These are phyloP conservation scores for Volvox reticuliferus DNA, from an alignment of 139 green algal species.

Conservation along the genomic window DNA sequence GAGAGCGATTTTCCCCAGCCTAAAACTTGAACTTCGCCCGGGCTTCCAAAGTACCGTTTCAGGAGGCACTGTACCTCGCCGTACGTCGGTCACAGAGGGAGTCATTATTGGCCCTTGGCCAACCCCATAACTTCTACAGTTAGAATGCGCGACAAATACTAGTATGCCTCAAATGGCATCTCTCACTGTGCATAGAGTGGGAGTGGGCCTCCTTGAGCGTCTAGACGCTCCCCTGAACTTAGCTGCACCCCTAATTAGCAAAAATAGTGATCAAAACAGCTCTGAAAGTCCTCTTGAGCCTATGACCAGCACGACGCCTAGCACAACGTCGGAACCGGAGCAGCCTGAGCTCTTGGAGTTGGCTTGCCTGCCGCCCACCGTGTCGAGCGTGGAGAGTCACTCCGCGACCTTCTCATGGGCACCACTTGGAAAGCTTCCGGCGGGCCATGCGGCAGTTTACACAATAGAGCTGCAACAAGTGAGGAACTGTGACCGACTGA, in stretches of 20 bases:
- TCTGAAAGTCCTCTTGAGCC: slow-evolving; percentile 16
- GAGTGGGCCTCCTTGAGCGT: background rate
- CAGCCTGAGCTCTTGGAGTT: background rate
- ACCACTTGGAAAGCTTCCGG: background rate
- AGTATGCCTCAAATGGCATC: background rate
- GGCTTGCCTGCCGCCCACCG: background rate
- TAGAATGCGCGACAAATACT: too few species aligned
- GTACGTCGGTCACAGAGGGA: too few species aligned
- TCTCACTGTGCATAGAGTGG: background rate
- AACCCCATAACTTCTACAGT: too few species aligned
- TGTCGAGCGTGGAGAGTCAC: background rate
- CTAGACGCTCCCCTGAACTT: background rate
- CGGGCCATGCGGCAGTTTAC: background rate
- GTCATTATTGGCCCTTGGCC: too few species aligned
- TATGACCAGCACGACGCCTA: slow-evolving; percentile 20
- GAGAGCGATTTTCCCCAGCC: too few species aligned
- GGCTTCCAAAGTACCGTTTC: too few species aligned
- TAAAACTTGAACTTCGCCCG: too few species aligned
- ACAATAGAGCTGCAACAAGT: slow-evolving; percentile 35
- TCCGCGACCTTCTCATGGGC: slow-evolving; percentile 15
- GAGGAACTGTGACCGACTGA: background rate
- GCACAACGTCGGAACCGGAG: slow-evolving; percentile 15
- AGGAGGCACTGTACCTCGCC: too few species aligned
- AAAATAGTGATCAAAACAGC: background rate
- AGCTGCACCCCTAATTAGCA: background rate